Evolutionary conservation across 2,329 filamentous ascomycete genomes (phyloP).

Genomic region (Penicillium frequentans): DNA sequence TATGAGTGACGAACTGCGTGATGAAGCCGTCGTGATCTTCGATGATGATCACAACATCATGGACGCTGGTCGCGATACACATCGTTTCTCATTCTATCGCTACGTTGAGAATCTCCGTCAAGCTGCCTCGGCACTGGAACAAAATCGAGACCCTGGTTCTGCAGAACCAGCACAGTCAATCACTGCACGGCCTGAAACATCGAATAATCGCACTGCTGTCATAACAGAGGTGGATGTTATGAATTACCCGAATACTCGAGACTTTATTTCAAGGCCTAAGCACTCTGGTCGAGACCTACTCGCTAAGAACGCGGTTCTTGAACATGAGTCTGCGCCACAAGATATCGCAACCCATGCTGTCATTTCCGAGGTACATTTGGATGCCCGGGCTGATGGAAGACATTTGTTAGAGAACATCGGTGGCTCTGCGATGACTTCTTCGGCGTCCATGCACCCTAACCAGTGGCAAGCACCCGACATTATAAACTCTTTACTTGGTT

Average conservation of each 20-base stretch:
- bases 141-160: slow-evolving; percentile 6
- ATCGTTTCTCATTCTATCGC: slow-evolving; percentile 38
- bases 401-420: background rate
- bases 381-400: slow-evolving; percentile 33
- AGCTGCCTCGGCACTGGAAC: slow-evolving; percentile 20
- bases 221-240: slow-evolving; percentile 2
- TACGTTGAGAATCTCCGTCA: slow-evolving; percentile 37
- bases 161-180: slow-evolving; percentile 13
- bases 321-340: slow-evolving; percentile 10
- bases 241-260: slow-evolving; percentile 22
- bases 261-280: slow-evolving; percentile 28
- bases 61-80: slow-evolving; percentile 34
- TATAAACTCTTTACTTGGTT: slow-evolving; percentile 36
- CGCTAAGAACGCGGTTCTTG: slow-evolving; percentile 15
- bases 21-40: slow-evolving; percentile 38
- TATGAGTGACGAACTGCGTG: slow-evolving; percentile 37
- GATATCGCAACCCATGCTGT: slow-evolving; percentile 38
- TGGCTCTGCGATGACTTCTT: background rate
- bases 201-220: background rate
- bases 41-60: slow-evolving; percentile 40
- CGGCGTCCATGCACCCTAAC: background rate
- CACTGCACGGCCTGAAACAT: slow-evolving; percentile 8
- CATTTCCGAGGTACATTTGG: slow-evolving; percentile 40
- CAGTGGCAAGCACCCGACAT: slow-evolving; percentile 24
- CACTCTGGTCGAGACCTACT: slow-evolving; percentile 32